Conservation (phyloP, 2,329 filamentous ascomycete species). For the Reticulascus tulasneorum region DNA sequence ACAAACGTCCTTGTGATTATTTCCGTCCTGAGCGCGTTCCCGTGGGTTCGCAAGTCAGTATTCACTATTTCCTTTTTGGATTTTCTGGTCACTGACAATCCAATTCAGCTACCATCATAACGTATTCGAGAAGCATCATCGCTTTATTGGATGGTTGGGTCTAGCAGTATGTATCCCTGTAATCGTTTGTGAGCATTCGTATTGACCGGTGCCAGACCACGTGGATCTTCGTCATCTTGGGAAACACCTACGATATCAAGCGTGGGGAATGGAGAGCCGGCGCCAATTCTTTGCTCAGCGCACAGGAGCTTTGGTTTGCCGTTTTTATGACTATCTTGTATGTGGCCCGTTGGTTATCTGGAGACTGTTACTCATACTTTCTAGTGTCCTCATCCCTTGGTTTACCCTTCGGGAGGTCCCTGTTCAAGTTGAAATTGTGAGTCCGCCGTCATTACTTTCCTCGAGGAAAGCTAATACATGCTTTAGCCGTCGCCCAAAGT, state of each 20-base stretch:
- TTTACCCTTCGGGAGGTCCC: slow-evolving; percentile 33
- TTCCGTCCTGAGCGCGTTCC: slow-evolving; percentile 34
- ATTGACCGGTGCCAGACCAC: no score
- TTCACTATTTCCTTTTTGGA: neutral
- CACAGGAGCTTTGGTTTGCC: slow-evolving; percentile 36
- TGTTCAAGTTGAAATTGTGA: slow-evolving; percentile 34
- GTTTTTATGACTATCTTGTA: slow-evolving; percentile 37
- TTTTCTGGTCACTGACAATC: slow-evolving; percentile 9
- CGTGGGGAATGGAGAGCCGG: slow-evolving; percentile 27
- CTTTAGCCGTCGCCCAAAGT: slow-evolving; percentile 38
- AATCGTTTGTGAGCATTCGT: neutral
- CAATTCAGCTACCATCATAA: slow-evolving; percentile 32
- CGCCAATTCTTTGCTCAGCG: slow-evolving; percentile 28
- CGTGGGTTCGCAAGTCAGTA: slow-evolving; percentile 37
- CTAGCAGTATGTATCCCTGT: slow-evolving; percentile 23
- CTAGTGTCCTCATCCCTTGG: slow-evolving; percentile 34
- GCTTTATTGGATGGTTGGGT: slow-evolving; percentile 37
- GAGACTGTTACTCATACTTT: neutral
- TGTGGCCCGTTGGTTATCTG: slow-evolving; percentile 10
- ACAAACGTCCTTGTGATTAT: slow-evolving; percentile 33
- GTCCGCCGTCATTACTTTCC: slow-evolving; percentile 5
- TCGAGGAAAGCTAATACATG: neutral
- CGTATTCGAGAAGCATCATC: slow-evolving; percentile 35
- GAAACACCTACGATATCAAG: slow-evolving; percentile 32
- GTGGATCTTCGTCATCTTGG: slow-evolving; percentile 34